Conservation (phyloP, 2,329 filamentous ascomycete species). For the Cladorrhinum sp. region DNA sequence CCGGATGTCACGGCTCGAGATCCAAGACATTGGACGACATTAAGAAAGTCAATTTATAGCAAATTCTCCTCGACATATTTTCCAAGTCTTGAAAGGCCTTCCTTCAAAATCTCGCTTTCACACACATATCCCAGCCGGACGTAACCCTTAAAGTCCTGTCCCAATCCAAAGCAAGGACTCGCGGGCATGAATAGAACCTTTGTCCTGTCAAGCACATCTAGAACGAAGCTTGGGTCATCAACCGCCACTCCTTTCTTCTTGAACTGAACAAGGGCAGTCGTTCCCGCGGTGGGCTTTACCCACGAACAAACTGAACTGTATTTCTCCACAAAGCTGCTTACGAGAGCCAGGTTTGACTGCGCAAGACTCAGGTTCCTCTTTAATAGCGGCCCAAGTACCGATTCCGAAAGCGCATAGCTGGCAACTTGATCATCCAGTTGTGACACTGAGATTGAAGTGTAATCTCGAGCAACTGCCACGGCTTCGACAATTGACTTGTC, state of each 20-base stretch:
- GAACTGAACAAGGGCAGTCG: slow-evolving; percentile 75
- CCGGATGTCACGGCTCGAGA: no score
- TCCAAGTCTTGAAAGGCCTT: slow-evolving; percentile 55
- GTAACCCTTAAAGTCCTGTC: slow-evolving; percentile 66
- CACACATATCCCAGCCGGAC: slow-evolving; percentile 76
- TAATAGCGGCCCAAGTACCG: slow-evolving; percentile 37
- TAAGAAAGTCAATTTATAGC: not conserved
- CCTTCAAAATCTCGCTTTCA: slow-evolving; percentile 64
- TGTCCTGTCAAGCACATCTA: slow-evolving; percentile 62
- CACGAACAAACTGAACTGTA: slow-evolving; percentile 64
- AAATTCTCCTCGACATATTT: slow-evolving; percentile 39
- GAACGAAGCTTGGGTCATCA: slow-evolving; percentile 70
- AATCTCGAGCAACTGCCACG: slow-evolving; percentile 67
- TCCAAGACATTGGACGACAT: no score
- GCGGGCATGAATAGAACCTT: slow-evolving; percentile 76
- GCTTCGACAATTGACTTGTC: slow-evolving; percentile 59
- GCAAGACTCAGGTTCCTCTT: slow-evolving; percentile 63
- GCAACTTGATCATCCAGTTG: slow-evolving; percentile 78
- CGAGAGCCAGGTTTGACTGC: slow-evolving; percentile 61
- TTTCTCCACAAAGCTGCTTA: slow-evolving; percentile 66
- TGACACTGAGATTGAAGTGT: slow-evolving; percentile 85
- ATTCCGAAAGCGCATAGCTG: slow-evolving; percentile 63
- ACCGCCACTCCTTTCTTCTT: slow-evolving; percentile 56
- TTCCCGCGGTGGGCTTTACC: slow-evolving; percentile 74
- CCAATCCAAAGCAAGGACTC: slow-evolving; percentile 66